These are phyloP conservation scores for Pachyrhizus erosus DNA, from an alignment of 306 rosid genomes.

Conservation along the genomic window DNA sequence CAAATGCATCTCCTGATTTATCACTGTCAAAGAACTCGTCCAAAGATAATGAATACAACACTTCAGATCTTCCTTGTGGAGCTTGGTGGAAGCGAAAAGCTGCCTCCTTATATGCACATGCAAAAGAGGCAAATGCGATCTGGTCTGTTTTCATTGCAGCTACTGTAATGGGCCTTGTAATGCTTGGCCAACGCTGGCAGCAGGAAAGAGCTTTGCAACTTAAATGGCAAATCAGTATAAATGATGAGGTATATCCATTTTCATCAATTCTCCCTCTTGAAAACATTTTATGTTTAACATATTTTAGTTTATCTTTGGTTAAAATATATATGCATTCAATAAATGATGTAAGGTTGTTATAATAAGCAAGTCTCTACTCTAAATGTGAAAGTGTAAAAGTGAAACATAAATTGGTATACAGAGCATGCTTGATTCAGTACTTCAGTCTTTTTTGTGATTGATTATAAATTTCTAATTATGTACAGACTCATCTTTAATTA, in stretches of 20 bases:
- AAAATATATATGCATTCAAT: constrained; percentile 11
- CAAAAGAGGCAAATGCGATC: constrained; percentile 82
- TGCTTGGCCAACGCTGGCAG: constrained; percentile 95
- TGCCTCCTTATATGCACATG: constrained; percentile 82
- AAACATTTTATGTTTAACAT: background rate
- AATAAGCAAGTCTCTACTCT: background rate
- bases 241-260: constrained; percentile 53
- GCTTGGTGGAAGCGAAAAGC: constrained; percentile 99
- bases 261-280: background rate
- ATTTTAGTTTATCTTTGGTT: constrained; percentile 3
- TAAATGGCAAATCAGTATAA: constrained; percentile 70
- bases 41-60: constrained; percentile 49
- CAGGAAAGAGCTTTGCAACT: constrained; percentile 81
- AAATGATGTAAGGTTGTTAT: background rate
- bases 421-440: background rate
- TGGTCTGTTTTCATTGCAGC: constrained; percentile 96
- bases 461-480: background rate
- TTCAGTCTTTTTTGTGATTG: background rate
- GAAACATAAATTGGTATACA: background rate
- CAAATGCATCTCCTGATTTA: constrained; percentile 53
- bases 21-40: constrained; percentile 51
- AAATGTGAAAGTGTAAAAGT: background rate
- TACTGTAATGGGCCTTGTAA: constrained; percentile 78
- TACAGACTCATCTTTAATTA: background rate
- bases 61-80: constrained; percentile 76